Evolutionary conservation across 257 asterid species (phyloP).

Genomic region (Scutellaria minor): DNA sequence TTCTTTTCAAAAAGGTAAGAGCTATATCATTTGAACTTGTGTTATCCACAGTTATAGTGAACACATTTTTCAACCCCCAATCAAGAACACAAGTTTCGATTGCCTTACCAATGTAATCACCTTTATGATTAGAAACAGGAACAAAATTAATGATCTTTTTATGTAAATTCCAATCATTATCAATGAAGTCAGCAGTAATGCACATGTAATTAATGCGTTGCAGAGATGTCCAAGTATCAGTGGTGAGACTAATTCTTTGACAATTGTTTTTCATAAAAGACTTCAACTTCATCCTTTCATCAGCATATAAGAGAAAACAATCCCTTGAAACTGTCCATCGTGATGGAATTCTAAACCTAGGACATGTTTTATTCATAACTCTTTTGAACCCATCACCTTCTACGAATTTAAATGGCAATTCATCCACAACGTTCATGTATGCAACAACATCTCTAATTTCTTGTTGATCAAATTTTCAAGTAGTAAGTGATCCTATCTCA

Average conservation of each 20-base stretch:
- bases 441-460: no score
- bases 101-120: background rate
- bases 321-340: background rate
- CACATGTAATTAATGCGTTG: background rate
- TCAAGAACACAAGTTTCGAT: background rate
- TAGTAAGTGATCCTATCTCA: no score
- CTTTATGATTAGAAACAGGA: no score
- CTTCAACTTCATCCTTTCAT: background rate
- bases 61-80: background rate
- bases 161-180: background rate
- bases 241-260: background rate
- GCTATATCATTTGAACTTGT: background rate
- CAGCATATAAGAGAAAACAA: background rate
- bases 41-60: background rate
- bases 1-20: background rate
- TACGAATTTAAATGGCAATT: no score
- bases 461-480: no score
- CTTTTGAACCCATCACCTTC: no score
- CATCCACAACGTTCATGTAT: no score
- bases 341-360: background rate
- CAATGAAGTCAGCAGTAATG: background rate
- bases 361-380: background rate
- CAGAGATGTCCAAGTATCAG: background rate
- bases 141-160: background rate
- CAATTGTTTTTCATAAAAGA: conserved; percentile 3